Base-by-base conservation (phyloP, 139 green algal genomes). In the Micromonas commoda region DNA sequence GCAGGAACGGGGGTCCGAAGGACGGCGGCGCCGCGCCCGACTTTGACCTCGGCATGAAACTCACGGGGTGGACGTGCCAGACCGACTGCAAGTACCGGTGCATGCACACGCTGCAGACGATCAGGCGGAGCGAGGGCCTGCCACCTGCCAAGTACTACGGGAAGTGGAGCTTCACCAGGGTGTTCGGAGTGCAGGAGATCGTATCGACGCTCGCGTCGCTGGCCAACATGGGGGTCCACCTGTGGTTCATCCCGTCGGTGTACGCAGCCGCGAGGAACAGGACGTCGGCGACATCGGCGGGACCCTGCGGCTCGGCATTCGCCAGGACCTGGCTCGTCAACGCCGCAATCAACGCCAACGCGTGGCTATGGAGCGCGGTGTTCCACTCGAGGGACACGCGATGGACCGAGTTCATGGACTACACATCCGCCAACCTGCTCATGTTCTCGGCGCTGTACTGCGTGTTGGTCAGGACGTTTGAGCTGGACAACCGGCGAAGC, bases 111-210 rank as follows among this genome's bases (percentile, higher is more conserved):
- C 35, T 83, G 4, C 88, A 92, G 78, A 32, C 38, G 63, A 32
- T 20, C 29, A 26, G 33, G 64, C 20, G 33, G 31, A 23, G 1
- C 19, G 70, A 51, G 51, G 28, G 32, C 23, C 20, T 45, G 63
- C 31, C 32, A 20, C 67, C 68, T 19, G 63, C 19, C 3, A 96
- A 97, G 70, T 97, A 97, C 79, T 87, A 81, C 80, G 92, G 92
- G 80, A 97, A 97, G 72, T 97, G 92, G 92, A 90, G 92, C 0
- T 97, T 97, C 71, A 32, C 54, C 20, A 82, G 92, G 0, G 64
- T 93, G 20, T 20, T 86, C 21, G 92, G 92, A 20, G 71, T 84
- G 28, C 89, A 96, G 81, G 92, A 96, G 82, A 51, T 83, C 0
- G 79, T 82, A 0, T 92, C 88, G 5, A 84, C 92, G 16, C 1